Base-by-base conservation (phyloP, 2,329 filamentous ascomycete species). In the Thermothelomyces thermophilus region DNA sequence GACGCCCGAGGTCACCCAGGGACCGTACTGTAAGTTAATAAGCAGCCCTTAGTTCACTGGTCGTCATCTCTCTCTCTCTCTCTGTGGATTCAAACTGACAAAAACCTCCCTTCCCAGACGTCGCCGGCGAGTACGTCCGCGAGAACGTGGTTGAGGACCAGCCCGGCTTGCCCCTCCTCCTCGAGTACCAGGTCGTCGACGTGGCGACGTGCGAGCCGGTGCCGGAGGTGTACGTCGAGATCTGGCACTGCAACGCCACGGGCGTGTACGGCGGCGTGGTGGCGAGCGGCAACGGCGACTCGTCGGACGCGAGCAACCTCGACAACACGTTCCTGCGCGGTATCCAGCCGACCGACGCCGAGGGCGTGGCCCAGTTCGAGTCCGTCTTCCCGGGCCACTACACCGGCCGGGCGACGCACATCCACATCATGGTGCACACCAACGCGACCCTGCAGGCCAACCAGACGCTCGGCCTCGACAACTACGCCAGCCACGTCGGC, bases 401-500 rank as follows among this genome's bases (percentile, higher is more conserved):
- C 62, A 61, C 58, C 5, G 62, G 65, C 13, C 69, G 74, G 7
- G 66, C 73, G 2, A 68, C 64, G 2, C 75, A 78, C 63, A 74
- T 74, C 41, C 75, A 78, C 59, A 61, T 77, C 41, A 62, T 74
- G 47, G 68, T 71, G 2, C 73, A 77, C 61, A 51, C 63, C 31
- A 64, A 68, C 52, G 68, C 65, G 13, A 68, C 64, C 1, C 51
- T 63, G 22, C 54, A 60, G 33, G 39, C 61, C 17, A 74, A 74
- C 60, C 58, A 75, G 60, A 76, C 74, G 47, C 54, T 64, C 66
- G 35, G 75, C 71, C 52, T 69, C 70, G 14, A 70, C 66, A 44
- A 45, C 31, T 51, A 51, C 35, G 72, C 77, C 50, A 73, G 75
- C 7, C 80, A 85, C 65, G 72, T 84, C 34, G 81, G 82, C 16